Evolutionary conservation across 176 grass and related monocot species (phyloP).

Genomic region (Aegilops sharonensis): DNA sequence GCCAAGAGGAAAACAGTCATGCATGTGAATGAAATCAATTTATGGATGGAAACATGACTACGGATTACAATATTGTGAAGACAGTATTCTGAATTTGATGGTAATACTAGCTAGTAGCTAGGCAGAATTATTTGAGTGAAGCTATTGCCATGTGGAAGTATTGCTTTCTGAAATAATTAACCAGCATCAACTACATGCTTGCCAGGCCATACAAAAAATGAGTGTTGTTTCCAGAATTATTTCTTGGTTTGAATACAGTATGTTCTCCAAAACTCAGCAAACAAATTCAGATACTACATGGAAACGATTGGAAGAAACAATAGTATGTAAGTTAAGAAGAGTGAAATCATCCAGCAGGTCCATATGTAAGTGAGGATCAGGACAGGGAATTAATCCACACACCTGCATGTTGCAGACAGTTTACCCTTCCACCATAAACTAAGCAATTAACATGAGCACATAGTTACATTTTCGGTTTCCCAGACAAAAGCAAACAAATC

Average conservation of each 20-base stretch:
- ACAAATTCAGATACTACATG: background rate
- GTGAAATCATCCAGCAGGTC: background rate
- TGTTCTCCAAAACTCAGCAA: background rate
- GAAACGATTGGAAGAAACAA: background rate
- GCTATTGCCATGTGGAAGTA: background rate
- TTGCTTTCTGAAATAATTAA: background rate
- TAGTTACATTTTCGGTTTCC: background rate
- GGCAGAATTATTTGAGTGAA: background rate
- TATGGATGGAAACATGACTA: background rate
- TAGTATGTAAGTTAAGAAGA: background rate
- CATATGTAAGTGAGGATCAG: background rate
- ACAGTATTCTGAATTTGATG: background rate
- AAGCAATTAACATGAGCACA: background rate
- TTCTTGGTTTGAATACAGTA: background rate
- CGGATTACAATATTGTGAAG: background rate
- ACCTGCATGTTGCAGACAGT: background rate
- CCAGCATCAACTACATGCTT: background rate
- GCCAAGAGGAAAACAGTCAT: conserved; percentile 16
- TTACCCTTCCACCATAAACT: background rate
- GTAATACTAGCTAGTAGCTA: background rate
- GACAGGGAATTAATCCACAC: background rate
- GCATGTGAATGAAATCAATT: background rate
- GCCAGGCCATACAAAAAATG: background rate
- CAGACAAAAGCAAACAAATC: background rate
- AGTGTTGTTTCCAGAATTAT: background rate